Percentiles rank a stretch among this genome's conserved stretches.
These are phyloP conservation scores for Saccharomycopsis fermentans DNA, from an alignment of 805 yeast genomes.

Conservation along the genomic window DNA sequence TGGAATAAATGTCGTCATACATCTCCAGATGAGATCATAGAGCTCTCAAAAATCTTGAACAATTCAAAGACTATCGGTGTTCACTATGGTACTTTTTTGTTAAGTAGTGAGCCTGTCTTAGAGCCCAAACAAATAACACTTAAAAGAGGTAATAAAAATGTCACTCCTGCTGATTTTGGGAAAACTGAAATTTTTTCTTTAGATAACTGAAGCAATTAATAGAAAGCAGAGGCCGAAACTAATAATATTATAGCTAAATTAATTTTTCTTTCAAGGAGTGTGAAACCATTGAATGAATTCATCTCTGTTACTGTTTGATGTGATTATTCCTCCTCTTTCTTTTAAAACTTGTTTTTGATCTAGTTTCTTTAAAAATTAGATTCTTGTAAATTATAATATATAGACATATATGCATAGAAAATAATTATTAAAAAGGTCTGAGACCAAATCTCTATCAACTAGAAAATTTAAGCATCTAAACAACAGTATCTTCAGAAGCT, in stretches of 20 bases:
- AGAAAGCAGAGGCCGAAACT: background rate
- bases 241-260: too few species aligned
- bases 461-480: background rate
- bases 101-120: slow-evolving; percentile 77
- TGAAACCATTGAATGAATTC: too few species aligned
- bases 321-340: background rate
- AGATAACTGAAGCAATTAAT: background rate
- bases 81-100: slow-evolving; percentile 93
- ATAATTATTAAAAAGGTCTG: background rate
- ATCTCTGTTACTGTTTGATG: too few species aligned
- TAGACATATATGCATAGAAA: background rate
- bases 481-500: background rate
- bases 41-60: slow-evolving; percentile 52
- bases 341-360: background rate
- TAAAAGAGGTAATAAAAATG: slow-evolving; percentile 18
- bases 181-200: slow-evolving; percentile 3
- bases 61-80: slow-evolving; percentile 69
- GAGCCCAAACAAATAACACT: slow-evolving; percentile 64
- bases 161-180: slow-evolving; percentile 12
- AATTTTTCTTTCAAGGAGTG: background rate
- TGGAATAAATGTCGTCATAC: slow-evolving; percentile 87
- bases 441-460: background rate
- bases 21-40: slow-evolving; percentile 66
- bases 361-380: background rate
- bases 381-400: background rate